Base-by-base conservation (phyloP, 1,284 basidiomycete genomes). In the Cutaneotrichosporon daszewskae region DNA sequence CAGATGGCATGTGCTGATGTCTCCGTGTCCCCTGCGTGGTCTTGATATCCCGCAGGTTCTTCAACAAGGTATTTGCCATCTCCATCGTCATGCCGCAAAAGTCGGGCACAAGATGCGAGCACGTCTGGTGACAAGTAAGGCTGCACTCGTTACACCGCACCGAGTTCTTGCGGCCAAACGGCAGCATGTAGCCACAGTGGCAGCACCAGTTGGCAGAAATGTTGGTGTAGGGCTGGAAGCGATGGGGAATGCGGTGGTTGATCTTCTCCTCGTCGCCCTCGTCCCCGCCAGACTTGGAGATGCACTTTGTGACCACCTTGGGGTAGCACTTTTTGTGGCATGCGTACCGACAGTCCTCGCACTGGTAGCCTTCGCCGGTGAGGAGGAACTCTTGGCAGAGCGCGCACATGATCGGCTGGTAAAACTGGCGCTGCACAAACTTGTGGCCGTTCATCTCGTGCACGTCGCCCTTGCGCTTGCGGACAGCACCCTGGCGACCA, bases 61-160 rank as follows among this genome's bases (percentile, higher is more conserved):
- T 83, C 43, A 98, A 78, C 20, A 99, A 77, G 62, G 86, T 83
- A 69, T 97, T 97, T 31, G 95, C 95, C 49, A 89, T 95, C 71
- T 96, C 95, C 94, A 98, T 98, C 18, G 90, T 91, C 94, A 99
- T 97, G 39, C 95, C 95, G 64, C 95, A 99, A 72, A 99, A 97
- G 72, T 98, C 94, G 46, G 95, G 95, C 24, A 99, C 94, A 42
- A 98, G 80, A 68, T 98, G 95, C 1, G 91, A 89, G 72, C 95
- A 99, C 55, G 95, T 90, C 18, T 90, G 90, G 72, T 99, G 95
- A 59, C 91, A 95, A 41, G 94, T 97, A 53, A 97, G 83, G 62
- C 85, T 83, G 72, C 95, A 99, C 69, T 98, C 94, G 13, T 84
- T 83, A 71, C 95, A 99, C 72, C 87, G 87, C 47, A 91, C 83